Evolutionary conservation across 2,329 filamentous ascomycete species (phyloP).

Genomic region (Rasamsonia emersonii): DNA sequence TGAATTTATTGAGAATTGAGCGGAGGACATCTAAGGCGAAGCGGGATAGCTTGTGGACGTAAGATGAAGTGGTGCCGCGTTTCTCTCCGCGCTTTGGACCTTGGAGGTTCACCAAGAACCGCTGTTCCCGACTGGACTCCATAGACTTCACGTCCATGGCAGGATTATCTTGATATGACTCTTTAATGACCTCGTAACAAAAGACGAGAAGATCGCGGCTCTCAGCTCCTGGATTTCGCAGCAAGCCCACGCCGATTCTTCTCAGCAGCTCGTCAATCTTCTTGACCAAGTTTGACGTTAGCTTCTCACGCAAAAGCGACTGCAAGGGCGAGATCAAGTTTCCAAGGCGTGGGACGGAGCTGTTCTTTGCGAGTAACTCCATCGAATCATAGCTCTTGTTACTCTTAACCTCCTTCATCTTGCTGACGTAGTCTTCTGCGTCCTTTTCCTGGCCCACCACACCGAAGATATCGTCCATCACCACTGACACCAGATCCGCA

Average conservation of each 20-base stretch:
- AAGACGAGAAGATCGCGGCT: constrained; percentile 82
- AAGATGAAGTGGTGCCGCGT: constrained; percentile 63
- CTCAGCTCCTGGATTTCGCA: constrained; percentile 71
- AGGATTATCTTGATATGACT: constrained; percentile 58
- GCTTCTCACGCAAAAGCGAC: constrained; percentile 69
- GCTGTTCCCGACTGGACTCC: constrained; percentile 25
- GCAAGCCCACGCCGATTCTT: constrained; percentile 71
- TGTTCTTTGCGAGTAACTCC: constrained; percentile 78
- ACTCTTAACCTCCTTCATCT: constrained; percentile 96
- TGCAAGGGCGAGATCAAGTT: constrained; percentile 72
- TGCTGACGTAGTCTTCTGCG: constrained; percentile 85
- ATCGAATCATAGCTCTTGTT: constrained; percentile 98
- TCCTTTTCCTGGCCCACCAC: constrained; percentile 91
- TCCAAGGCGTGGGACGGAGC: constrained; percentile 64
- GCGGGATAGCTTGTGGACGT: constrained; percentile 77
- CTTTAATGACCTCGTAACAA: constrained; percentile 87
- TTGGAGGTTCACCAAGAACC: constrained; percentile 70
- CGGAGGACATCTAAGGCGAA: constrained; percentile 85
- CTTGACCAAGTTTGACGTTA: constrained; percentile 71
- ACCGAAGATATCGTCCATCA: constrained; percentile 98
- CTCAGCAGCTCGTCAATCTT: constrained; percentile 86
- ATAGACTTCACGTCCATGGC: constrained; percentile 11
- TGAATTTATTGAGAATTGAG: constrained; percentile 76
- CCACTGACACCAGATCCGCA: constrained; percentile 64
- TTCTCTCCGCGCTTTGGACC: constrained; percentile 66